These are phyloP conservation scores for Cladophialophora immunda DNA, from an alignment of 2,329 filamentous ascomycete genomes.

Conservation along the genomic window DNA sequence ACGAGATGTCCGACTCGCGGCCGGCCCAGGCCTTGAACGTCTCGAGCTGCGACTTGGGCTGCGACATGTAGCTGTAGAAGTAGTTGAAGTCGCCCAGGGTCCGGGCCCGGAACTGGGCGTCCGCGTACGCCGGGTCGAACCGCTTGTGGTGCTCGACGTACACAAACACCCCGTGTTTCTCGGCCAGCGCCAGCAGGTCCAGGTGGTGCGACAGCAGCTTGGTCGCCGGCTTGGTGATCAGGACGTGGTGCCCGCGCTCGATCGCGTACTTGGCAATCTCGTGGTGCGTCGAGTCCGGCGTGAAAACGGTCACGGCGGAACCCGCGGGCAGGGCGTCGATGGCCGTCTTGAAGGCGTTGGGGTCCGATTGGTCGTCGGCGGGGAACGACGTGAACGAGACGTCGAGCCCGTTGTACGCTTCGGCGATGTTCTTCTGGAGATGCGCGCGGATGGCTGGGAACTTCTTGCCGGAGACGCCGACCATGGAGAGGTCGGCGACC, in stretches of 20 bases:
- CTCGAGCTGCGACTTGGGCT: slow-evolving; percentile 89
- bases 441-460: slow-evolving; percentile 93
- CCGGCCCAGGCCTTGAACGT: slow-evolving; percentile 96
- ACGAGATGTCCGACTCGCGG: slow-evolving; percentile 89
- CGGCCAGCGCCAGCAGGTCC: slow-evolving; percentile 74
- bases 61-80: slow-evolving; percentile 96
- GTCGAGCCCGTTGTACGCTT: slow-evolving; percentile 89
- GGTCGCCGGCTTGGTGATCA: slow-evolving; percentile 93
- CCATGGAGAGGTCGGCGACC: slow-evolving; percentile 86
- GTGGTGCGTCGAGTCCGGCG: slow-evolving; percentile 90
- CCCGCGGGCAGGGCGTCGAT: slow-evolving; percentile 82
- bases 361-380: slow-evolving; percentile 73
- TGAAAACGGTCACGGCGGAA: slow-evolving; percentile 95
- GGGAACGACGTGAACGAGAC: slow-evolving; percentile 86
- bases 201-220: slow-evolving; percentile 84
- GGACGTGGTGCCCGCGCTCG: slow-evolving; percentile 84
- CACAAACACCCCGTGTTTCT: slow-evolving; percentile 81
- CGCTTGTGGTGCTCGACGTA: slow-evolving; percentile 98
- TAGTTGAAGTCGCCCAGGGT: slow-evolving; percentile 95
- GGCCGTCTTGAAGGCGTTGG: slow-evolving; percentile 85
- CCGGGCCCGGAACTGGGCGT: slow-evolving; percentile 74
- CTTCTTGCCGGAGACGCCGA: slow-evolving; percentile 85
- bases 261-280: slow-evolving; percentile 93
- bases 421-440: slow-evolving; percentile 83
- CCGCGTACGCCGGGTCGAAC: slow-evolving; percentile 90